A percentile compares a stretch with the other conserved stretches of the same genome.
Conservation (phyloP, 2,329 filamentous ascomycete genomes). For the Rhynchosporium secalis region DNA sequence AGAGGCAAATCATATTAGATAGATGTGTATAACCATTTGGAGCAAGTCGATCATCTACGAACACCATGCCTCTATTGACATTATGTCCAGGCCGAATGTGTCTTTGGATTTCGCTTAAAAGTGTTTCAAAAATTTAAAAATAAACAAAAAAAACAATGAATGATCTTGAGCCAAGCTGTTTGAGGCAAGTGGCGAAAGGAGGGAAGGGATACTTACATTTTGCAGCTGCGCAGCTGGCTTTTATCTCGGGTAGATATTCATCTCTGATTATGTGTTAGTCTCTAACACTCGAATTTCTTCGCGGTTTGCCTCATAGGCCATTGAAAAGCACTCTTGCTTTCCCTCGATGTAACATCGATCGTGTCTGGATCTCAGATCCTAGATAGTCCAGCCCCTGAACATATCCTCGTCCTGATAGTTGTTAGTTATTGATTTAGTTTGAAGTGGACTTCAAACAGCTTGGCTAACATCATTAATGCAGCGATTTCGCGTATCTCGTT, state of each 20-base stretch:
- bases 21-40: too few species aligned
- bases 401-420: not conserved
- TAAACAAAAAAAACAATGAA: not conserved
- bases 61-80: too few species aligned
- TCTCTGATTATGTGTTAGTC: not conserved
- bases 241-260: not conserved
- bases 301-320: too few species aligned
- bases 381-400: not conserved
- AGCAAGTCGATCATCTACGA: too few species aligned
- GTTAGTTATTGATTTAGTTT: not conserved
- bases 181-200: not conserved
- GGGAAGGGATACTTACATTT: not conserved
- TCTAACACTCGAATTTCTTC: too few species aligned
- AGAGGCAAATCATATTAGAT: too few species aligned
- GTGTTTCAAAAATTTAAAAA: not conserved
- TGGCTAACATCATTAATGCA: not conserved
- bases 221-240: conserved; percentile 2
- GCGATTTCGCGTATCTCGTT: not conserved
- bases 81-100: not conserved
- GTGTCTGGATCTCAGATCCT: not conserved
- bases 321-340: not conserved
- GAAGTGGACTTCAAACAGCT: not conserved
- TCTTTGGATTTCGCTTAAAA: not conserved
- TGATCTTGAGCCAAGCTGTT: not conserved
- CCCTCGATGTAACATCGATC: not conserved